Percentiles rank a stretch among this genome's conserved stretches.
Conservation (phyloP, 192 early-diverging fungal genomes). For the Coemansia sp. region DNA sequence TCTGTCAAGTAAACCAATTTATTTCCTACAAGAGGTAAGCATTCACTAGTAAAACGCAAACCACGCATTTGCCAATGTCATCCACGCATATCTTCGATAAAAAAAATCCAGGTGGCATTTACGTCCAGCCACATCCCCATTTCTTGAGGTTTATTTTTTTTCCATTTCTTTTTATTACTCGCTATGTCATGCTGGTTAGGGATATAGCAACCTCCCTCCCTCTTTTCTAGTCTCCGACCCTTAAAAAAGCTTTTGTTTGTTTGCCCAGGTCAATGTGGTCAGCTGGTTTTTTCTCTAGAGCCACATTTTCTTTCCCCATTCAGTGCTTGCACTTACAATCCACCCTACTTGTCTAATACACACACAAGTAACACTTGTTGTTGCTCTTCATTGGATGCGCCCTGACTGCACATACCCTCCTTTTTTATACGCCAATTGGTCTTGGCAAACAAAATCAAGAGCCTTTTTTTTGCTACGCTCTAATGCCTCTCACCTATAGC, state of each 20-base stretch:
- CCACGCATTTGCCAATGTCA: slow-evolving; percentile 1
- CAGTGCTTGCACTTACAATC: background rate
- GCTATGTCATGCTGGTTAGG: too few species aligned
- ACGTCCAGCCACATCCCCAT: background rate
- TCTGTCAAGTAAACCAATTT: background rate
- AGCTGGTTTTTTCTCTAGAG: background rate
- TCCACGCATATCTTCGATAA: background rate
- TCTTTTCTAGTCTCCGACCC: too few species aligned
- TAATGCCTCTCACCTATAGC: background rate
- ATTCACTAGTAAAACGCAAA: background rate
- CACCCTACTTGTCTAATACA: background rate
- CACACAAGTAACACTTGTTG: too few species aligned
- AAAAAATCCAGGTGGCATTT: background rate
- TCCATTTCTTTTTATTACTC: background rate
- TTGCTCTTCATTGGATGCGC: too few species aligned
- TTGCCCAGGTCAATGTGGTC: background rate
- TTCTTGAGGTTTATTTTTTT: too few species aligned
- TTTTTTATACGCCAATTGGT: background rate
- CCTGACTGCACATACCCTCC: too few species aligned
- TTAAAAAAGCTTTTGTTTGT: too few species aligned
- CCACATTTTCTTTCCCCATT: background rate
- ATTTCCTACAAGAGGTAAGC: background rate
- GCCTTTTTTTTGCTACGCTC: background rate
- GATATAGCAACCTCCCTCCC: too few species aligned
- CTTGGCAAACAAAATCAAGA: background rate